Evolutionary conservation across 148 eudicot species (phyloP).

Genomic region (Cornus suecica): DNA sequence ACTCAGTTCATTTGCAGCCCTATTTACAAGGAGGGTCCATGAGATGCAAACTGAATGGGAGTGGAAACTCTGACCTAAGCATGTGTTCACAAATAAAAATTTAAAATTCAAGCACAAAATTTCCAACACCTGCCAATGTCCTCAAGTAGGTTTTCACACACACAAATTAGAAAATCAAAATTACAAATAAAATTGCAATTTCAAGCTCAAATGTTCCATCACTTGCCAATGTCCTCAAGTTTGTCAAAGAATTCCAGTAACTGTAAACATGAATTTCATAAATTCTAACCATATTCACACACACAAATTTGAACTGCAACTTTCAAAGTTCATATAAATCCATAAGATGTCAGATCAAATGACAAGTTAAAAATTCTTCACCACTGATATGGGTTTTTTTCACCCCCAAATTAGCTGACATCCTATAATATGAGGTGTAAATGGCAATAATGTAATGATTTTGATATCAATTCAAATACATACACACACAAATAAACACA

Average conservation of each 20-base stretch:
- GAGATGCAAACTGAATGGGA: not conserved
- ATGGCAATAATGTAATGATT: too few species aligned
- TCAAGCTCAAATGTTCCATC: not conserved
- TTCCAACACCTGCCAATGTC: not conserved
- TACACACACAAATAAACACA: not conserved
- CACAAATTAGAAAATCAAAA: too few species aligned
- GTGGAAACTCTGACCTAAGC: not conserved
- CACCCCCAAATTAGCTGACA: too few species aligned
- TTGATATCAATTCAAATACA: not conserved
- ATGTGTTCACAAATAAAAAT: not conserved
- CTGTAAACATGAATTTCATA: too few species aligned
- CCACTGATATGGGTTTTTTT: too few species aligned
- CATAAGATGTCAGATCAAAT: not conserved
- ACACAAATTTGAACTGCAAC: too few species aligned
- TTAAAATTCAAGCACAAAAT: not conserved
- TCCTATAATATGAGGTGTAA: too few species aligned
- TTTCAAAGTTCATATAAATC: not conserved
- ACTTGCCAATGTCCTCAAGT: not conserved
- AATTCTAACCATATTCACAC: not conserved
- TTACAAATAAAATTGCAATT: not conserved
- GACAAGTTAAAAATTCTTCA: not conserved
- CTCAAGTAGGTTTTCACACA: too few species aligned
- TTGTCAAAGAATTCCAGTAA: too few species aligned
- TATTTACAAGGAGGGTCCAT: too few species aligned
- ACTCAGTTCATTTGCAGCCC: too few species aligned